Percentiles rank a stretch among this genome's conserved stretches.
Conservation (phyloP, 2,329 filamentous ascomycete species). For the Aureobasidium uvarum region DNA sequence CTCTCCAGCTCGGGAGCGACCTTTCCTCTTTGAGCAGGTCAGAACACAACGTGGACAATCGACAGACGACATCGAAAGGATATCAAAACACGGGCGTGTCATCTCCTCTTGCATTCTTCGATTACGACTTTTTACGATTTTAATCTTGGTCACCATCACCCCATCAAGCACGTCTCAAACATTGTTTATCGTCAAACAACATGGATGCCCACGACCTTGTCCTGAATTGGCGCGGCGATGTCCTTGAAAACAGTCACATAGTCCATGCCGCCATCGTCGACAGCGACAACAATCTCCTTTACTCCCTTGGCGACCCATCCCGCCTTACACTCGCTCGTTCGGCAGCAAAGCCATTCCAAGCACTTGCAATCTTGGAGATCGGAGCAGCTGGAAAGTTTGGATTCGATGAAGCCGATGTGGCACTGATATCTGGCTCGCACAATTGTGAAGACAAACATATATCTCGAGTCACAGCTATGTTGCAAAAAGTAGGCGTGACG, state of each 20-base stretch:
- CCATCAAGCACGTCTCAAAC: too few species aligned
- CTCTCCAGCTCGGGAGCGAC: background rate
- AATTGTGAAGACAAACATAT: constrained; percentile 1
- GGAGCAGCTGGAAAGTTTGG: background rate
- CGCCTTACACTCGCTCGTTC: background rate
- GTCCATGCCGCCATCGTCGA: constrained; percentile 9
- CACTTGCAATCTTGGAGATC: background rate
- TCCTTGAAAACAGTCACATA: constrained; percentile 8
- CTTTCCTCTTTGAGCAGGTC: constrained; percentile 18
- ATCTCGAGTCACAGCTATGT: background rate
- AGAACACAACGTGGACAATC: background rate
- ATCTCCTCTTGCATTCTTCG: background rate
- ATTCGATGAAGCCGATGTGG: background rate
- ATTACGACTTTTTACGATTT: too few species aligned
- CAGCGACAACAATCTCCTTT: background rate
- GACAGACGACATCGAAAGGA: background rate
- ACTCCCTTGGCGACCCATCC: background rate
- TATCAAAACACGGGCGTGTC: background rate
- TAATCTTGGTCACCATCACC: too few species aligned
- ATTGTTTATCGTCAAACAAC: background rate
- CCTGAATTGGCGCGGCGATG: background rate
- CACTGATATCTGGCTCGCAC: constrained; percentile 3
- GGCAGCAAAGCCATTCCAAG: constrained; percentile 4
- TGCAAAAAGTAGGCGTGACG: background rate
- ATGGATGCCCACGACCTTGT: constrained; percentile 1